Conservation (phyloP, 2,329 filamentous ascomycete species). For the Penicillium sp. region DNA sequence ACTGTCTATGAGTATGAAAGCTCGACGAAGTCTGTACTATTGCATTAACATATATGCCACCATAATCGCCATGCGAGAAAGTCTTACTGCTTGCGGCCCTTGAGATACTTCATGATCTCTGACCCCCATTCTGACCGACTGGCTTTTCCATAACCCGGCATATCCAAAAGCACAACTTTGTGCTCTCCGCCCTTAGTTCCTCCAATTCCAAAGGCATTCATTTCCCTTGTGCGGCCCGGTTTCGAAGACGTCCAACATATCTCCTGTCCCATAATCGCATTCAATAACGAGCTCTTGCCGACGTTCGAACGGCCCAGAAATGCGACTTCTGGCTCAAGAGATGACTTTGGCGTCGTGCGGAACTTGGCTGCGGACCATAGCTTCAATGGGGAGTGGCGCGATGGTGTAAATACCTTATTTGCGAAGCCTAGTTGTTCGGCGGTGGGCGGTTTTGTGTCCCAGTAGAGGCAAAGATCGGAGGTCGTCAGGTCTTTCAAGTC, state of each 20-base stretch:
- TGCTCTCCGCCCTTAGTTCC: constrained; percentile 43
- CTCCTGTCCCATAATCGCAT: constrained; percentile 56
- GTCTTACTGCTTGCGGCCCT: constrained; percentile 57
- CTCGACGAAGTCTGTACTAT: constrained; percentile 51
- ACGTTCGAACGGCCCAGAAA: constrained; percentile 71
- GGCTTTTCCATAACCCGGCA: constrained; percentile 68
- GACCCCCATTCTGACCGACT: constrained; percentile 61
- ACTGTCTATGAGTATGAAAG: constrained; percentile 64
- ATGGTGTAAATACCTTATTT: constrained; percentile 45
- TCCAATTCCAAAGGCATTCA: constrained; percentile 66
- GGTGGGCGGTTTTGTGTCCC: constrained; percentile 50
- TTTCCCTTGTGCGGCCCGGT: constrained; percentile 61
- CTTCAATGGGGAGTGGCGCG: constrained; percentile 51
- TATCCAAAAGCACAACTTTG: constrained; percentile 63
- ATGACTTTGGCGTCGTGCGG: constrained; percentile 55
- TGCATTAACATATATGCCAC: not conserved
- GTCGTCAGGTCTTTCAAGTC: constrained; percentile 32
- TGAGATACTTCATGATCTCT: constrained; percentile 68
- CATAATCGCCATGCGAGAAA: not conserved
- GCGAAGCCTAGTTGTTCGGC: constrained; percentile 45
- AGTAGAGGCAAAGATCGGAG: constrained; percentile 46
- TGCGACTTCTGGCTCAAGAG: constrained; percentile 58
- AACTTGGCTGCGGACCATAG: constrained; percentile 62
- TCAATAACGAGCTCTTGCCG: constrained; percentile 66
- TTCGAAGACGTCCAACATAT: constrained; percentile 58